Base-by-base conservation (phyloP, 1,284 basidiomycete species). In the Boletus albobrunnescens region DNA sequence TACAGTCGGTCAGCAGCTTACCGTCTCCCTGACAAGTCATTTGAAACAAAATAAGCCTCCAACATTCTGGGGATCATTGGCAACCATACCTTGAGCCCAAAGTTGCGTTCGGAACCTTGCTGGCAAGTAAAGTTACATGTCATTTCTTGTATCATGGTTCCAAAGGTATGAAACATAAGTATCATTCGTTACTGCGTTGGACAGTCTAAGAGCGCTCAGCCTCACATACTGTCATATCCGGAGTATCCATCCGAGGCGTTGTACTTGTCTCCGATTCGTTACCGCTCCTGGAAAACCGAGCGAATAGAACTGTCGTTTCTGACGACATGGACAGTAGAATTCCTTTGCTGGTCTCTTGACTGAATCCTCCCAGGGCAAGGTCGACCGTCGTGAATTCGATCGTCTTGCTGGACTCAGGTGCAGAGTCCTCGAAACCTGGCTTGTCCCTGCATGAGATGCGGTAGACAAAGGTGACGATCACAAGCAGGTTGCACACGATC, bases 401-500 rank as follows among this genome's bases (percentile, higher is more conserved):
- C 12, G 20, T 9, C n/a, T 27, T 35, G 11, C 4, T 30, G 16
- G 37, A 42, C 3, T 37, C 28, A 5, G 3, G 37, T 8, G 20
- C 26, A 2, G 50, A 36, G 8, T 44, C 41, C 0, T 50, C 56
- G 0, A 52, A 19, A 20, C 38, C 41, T 6, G 22, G 6, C n/a
- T 40, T 30, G 7, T 32, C 46, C 22, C 28, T 49, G 41, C 37
- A 41, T 17, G 52, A 23, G 17, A 53, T 19, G 28, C 60, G 62
- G 27, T 56, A 67, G 19, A 54, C 31, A 27, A 57, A 61, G 10
- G 52, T 54, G 31, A 52, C 51, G 26, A 67, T 63, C 17, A 67
- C 63, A 1, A 62, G 49, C 36, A 63, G 12, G 40, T 63, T 67
- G 36, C 64, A 63, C 9, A 56, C 53, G 32, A 67, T 45, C 45